Evolutionary conservation across 2,329 filamentous ascomycete species (phyloP), one percentile per base, ranked within the genome.

Genomic region (Ophiostoma piceae): DNA sequence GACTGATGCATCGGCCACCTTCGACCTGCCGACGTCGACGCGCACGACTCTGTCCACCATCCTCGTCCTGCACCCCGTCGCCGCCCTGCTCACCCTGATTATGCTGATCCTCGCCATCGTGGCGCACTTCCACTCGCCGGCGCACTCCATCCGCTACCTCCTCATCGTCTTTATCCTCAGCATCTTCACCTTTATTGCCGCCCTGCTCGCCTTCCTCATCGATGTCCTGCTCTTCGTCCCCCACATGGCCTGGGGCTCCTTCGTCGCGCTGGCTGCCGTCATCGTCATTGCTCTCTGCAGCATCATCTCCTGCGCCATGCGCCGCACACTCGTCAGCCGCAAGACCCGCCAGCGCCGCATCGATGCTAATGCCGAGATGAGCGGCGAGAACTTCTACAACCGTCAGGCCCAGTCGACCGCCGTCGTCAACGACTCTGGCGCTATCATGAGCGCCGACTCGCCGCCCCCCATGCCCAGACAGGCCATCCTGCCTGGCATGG

Each of bases 331-430:
- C 70, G 92, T 97, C 72, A 92, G 92, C 79, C 88, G 94, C 75
- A 97, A 97, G 81, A 92, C 94, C n/a, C 87, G 94, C 72, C 94
- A 95, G 84, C 92, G 90, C 82, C 88, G 92, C 65, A 96, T 98
- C 77, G 92, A 89, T 2, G 91, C 96, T 79, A 97, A 98, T 77
- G 92, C 94, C 8, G 94, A 98, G 78, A 98, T 98, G 94, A 98
- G 92, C 77, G 94, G 94, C 37, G 89, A 95, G 76, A 95, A 94
- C 77, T 97, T 90, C 78, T 97, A 96, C 79, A 90, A 89, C 75
- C 85, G 89, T 71, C 87, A 90, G 79, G 84, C 82, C 51, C 84
- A 87, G 72, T 75, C 79, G 54, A 78, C 80, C 8, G 77, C 78
- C 9, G 76, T 78, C 2, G 78, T 80, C 1, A 77, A 80, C 4